A percentile compares a stretch with the other conserved stretches of the same genome.
phyloP scores from a whole-genome alignment of 2,329 filamentous ascomycete genomes.

The Sporothrix pseudoabietina region DNA sequence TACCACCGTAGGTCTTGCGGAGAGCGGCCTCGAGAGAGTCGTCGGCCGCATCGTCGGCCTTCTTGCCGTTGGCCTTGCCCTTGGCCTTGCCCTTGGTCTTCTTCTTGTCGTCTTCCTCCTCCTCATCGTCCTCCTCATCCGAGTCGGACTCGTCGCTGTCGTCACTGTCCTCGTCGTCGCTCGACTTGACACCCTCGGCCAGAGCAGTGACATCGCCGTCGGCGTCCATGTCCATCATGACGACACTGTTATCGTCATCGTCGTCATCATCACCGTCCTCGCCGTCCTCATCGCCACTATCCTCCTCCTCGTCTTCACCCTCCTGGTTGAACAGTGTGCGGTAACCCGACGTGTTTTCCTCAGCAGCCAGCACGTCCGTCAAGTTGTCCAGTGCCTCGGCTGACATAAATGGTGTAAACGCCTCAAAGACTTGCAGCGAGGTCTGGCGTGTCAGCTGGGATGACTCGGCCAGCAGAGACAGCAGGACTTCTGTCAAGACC shows the following conservation, averaged over 20 bases:
- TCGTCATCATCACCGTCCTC: conserved; percentile 40
- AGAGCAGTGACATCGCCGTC: conserved; percentile 48
- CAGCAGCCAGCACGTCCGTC: conserved; percentile 70
- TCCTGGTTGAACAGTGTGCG: conserved; percentile 76
- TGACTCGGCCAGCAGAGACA: conserved; percentile 85
- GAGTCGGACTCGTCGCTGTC: conserved; percentile 45
- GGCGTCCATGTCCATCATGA: conserved; percentile 47
- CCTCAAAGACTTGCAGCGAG: conserved; percentile 83
- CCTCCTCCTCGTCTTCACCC: conserved; percentile 46
- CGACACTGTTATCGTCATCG: conserved; percentile 50
- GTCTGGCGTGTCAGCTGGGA: conserved; percentile 84
- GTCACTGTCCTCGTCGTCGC: conserved; percentile 47
- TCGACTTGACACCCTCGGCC: conserved; percentile 45
- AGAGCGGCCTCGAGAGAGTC: conserved; percentile 68
- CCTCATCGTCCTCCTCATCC: conserved; percentile 39
- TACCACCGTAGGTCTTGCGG: conserved; percentile 59
- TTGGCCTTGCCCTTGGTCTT: background rate
- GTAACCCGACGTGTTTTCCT: conserved; percentile 81
- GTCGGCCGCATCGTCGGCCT: background rate
- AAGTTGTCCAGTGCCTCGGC: conserved; percentile 68
- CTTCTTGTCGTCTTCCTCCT: background rate
- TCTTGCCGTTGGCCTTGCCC: conserved; percentile 42
- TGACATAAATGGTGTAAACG: conserved; percentile 76
- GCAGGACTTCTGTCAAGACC: conserved; percentile 79
- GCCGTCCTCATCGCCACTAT: conserved; percentile 50